These are phyloP conservation scores for Xylariaceae sp. DNA, from an alignment of 2,329 filamentous ascomycete genomes.

Conservation along the genomic window DNA sequence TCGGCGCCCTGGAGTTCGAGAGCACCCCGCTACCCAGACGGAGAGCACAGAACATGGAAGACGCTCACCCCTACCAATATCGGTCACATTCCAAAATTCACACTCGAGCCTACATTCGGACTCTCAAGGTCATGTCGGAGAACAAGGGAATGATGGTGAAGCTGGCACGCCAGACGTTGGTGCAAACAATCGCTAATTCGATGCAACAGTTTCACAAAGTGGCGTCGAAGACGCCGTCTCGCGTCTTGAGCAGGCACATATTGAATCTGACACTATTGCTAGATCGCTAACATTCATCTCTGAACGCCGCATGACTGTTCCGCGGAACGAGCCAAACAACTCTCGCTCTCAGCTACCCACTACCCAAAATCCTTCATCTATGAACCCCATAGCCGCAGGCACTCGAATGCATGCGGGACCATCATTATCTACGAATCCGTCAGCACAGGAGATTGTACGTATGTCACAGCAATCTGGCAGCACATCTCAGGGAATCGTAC, in stretches of 20 bases:
- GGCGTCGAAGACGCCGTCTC: too few relatives aligned
- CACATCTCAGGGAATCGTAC: slow-evolving; percentile 42
- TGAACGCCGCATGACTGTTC: too few relatives aligned
- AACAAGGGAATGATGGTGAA: background rate
- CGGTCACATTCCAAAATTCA: background rate
- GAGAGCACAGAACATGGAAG: background rate
- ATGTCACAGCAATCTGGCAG: background rate
- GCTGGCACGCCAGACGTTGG: background rate
- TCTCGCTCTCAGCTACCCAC: background rate
- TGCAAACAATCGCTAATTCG: background rate
- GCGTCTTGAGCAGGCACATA: too few relatives aligned
- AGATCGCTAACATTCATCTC: too few relatives aligned
- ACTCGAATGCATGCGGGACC: background rate
- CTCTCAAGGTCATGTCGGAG: background rate
- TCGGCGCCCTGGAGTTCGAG: background rate
- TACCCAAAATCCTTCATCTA: background rate
- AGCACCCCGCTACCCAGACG: background rate
- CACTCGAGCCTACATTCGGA: background rate
- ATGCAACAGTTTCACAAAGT: background rate
- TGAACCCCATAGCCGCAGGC: background rate
- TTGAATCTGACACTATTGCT: too few relatives aligned
- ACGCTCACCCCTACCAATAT: background rate
- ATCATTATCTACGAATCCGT: slow-evolving; percentile 12
- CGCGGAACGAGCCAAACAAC: too few relatives aligned
- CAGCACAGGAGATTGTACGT: slow-evolving; percentile 11